A percentile compares a stretch with the other conserved stretches of the same genome.
phyloP scores from a whole-genome alignment of 2,329 filamentous ascomycete genomes.

The Catunica adiposa region DNA sequence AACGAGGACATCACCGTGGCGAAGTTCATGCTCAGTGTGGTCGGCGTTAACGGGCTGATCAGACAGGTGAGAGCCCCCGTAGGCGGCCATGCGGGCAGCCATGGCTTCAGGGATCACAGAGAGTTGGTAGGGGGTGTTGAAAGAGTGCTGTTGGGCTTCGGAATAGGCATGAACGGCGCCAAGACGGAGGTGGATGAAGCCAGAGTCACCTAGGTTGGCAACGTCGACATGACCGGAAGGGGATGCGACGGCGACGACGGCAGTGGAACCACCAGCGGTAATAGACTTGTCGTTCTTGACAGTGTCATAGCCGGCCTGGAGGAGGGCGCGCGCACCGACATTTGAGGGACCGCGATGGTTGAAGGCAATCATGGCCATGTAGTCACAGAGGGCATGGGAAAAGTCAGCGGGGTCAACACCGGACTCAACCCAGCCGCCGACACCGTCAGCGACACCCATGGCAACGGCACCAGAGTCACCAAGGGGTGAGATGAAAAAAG shows the following conservation, averaged over 20 bases:
- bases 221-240: slow-evolving; percentile 63
- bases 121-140: slow-evolving; percentile 94
- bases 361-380: slow-evolving; percentile 68
- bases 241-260: slow-evolving; percentile 65
- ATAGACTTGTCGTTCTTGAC: slow-evolving; percentile 60
- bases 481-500: slow-evolving; percentile 81
- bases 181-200: slow-evolving; percentile 71
- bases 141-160: slow-evolving; percentile 80
- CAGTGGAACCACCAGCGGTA: slow-evolving; percentile 75
- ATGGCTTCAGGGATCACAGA: slow-evolving; percentile 72
- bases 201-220: slow-evolving; percentile 90
- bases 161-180: slow-evolving; percentile 76
- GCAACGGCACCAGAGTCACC: slow-evolving; percentile 56
- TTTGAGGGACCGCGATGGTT: slow-evolving; percentile 43
- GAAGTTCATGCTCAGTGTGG: slow-evolving; percentile 56
- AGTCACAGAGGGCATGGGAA: slow-evolving; percentile 79
- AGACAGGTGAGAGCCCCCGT: slow-evolving; percentile 65
- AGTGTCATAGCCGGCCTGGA: slow-evolving; percentile 71
- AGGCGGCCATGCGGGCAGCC: slow-evolving; percentile 62
- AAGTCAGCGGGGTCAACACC: slow-evolving; percentile 91
- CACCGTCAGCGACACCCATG: slow-evolving; percentile 83
- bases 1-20: slow-evolving; percentile 84
- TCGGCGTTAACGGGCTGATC: slow-evolving; percentile 76
- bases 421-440: slow-evolving; percentile 86
- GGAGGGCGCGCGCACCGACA: slow-evolving; percentile 19